Evolutionary conservation across 306 rosid genomes (phyloP).

Genomic region (Prunus salicina): DNA sequence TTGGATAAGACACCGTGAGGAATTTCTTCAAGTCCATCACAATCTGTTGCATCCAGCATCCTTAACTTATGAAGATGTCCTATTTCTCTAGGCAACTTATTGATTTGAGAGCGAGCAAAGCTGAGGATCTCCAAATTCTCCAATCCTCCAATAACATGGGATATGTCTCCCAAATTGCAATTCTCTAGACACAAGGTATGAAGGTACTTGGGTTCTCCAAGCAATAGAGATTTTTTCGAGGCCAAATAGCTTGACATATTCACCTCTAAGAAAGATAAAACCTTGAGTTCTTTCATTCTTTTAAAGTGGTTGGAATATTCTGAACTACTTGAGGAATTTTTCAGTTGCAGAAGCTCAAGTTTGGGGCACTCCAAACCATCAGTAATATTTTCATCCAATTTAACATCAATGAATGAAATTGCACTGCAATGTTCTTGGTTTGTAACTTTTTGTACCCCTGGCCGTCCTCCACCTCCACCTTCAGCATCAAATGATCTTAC

Average conservation of each 20-base stretch:
- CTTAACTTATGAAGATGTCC: background rate
- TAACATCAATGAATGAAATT: background rate
- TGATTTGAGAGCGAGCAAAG: background rate
- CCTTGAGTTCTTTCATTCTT: background rate
- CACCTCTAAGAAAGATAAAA: fast-evolving
- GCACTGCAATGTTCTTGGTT: background rate
- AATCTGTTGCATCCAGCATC: background rate
- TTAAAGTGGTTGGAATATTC: background rate
- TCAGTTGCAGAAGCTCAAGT: background rate
- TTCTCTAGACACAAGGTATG: background rate
- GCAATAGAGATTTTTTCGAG: too few relatives aligned
- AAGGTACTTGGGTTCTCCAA: background rate
- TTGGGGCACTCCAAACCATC: background rate
- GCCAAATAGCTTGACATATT: too few relatives aligned
- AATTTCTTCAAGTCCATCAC: background rate
- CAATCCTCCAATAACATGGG: background rate
- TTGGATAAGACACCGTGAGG: background rate
- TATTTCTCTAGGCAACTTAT: background rate
- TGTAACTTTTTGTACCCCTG: background rate
- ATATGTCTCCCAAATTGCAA: background rate
- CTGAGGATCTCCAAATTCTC: background rate
- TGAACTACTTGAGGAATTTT: fast-evolving
- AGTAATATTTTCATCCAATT: background rate
- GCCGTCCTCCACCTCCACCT: too few relatives aligned
- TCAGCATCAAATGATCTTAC: too few relatives aligned